Conservation (phyloP, 2,329 filamentous ascomycete species). For the Colletotrichum sp. region DNA sequence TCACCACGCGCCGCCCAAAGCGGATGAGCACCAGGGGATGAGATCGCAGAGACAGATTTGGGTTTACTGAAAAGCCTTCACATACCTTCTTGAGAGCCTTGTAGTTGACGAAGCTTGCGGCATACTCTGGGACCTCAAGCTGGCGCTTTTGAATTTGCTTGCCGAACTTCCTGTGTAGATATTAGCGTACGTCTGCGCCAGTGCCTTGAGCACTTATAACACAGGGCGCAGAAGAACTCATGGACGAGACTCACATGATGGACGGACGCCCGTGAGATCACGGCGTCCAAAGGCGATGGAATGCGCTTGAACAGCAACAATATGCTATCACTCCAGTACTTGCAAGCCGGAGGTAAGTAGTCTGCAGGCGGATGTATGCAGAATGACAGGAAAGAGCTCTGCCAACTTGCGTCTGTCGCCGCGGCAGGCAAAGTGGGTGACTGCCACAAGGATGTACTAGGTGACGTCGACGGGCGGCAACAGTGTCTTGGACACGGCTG, state of each 20-base stretch:
- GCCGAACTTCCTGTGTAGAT: constrained; percentile 87
- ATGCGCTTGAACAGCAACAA: not conserved
- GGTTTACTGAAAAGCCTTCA: constrained; percentile 17
- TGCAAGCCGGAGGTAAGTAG: not conserved
- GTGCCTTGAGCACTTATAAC: not conserved
- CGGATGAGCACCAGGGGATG: not conserved
- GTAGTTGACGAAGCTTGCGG: constrained; percentile 98
- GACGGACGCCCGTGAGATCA: constrained; percentile 9
- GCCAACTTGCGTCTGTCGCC: not conserved
- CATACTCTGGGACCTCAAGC: constrained; percentile 99
- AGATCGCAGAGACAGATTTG: not conserved
- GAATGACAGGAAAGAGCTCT: constrained; percentile 2
- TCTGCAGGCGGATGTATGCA: constrained; percentile 3
- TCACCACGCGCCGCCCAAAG: not conserved
- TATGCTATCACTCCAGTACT: not conserved
- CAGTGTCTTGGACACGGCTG: not conserved
- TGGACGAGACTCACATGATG: constrained; percentile 13
- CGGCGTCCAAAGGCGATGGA: not conserved
- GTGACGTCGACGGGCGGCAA: constrained; percentile 13
- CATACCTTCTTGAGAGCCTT: constrained; percentile 97
- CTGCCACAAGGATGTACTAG: constrained; percentile 3
- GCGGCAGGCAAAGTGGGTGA: constrained; percentile 8
- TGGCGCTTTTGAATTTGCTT: constrained; percentile 99
- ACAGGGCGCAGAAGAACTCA: not conserved
- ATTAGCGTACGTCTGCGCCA: not conserved